A percentile compares a stretch with the other conserved stretches of the same genome.
Conservation (phyloP, 805 yeast genomes). For the Candida dajiaensis region DNA sequence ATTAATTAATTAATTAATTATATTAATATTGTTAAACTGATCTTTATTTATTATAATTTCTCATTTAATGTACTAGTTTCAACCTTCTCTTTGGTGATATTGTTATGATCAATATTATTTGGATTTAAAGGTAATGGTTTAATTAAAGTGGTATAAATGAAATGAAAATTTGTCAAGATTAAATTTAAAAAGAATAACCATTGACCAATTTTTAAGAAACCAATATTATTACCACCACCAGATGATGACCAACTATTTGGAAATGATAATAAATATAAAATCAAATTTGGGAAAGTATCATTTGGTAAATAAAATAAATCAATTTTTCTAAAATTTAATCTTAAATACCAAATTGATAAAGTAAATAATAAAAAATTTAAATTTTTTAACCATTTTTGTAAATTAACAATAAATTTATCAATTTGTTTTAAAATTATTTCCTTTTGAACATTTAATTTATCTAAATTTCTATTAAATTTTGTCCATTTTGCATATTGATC, state of each 20-base stretch:
- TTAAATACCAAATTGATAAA: conserved; percentile 34
- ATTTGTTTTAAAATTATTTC: background rate
- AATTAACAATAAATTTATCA: background rate
- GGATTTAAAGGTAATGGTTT: background rate
- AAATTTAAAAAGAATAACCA: background rate
- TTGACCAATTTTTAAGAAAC: background rate
- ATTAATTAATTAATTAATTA: no score
- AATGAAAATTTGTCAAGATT: background rate
- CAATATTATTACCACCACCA: background rate
- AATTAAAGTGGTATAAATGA: background rate
- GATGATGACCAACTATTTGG: no score
- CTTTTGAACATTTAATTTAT: background rate
- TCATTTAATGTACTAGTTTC: no score
- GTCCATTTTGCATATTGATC: conserved; percentile 97
- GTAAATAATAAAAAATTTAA: conserved; percentile 26
- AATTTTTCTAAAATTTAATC: conserved; percentile 46
- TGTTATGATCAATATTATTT: no score
- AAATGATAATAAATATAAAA: background rate
- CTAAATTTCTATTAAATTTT: conserved; percentile 57
- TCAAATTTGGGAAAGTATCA: conserved; percentile 44
- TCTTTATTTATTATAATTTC: no score
- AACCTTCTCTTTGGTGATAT: no score
- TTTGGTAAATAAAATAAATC: conserved; percentile 56
- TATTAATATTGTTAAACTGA: no score
- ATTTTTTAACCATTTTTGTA: conserved; percentile 26